These are phyloP conservation scores for Phaffomyces opuntiae DNA, from an alignment of 805 yeast genomes.

Conservation along the genomic window DNA sequence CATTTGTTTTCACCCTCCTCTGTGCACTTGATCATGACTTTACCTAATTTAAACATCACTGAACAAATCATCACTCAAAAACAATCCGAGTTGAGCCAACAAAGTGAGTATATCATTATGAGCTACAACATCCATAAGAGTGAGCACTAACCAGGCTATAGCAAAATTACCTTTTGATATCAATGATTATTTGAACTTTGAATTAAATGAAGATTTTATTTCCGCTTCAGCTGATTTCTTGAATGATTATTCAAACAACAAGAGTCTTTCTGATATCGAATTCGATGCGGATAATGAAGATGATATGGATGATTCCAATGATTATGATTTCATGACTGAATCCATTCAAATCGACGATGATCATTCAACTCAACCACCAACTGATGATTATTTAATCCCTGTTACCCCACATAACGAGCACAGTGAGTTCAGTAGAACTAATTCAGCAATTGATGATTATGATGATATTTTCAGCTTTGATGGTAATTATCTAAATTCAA, in stretches of 20 bases:
- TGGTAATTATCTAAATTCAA: background rate
- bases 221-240: conserved; percentile 13
- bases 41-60: too few species aligned
- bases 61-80: too few species aligned
- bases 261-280: background rate
- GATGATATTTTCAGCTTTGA: conserved; percentile 3
- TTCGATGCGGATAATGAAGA: conserved; percentile 1
- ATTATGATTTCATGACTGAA: background rate
- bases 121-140: too few species aligned
- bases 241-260: conserved; percentile 11
- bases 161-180: conserved; percentile 19
- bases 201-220: conserved; percentile 19
- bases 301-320: background rate
- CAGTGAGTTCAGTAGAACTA: too few species aligned
- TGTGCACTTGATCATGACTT: too few species aligned
- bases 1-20: too few species aligned
- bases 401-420: too few species aligned
- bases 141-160: background rate
- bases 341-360: background rate
- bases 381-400: too few species aligned
- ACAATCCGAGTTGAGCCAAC: too few species aligned
- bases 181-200: conserved; percentile 19
- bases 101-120: too few species aligned
- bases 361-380: too few species aligned
- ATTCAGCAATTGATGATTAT: background rate